phyloP scores from a whole-genome alignment of 345 rosid species.

The Microthlaspi erraticum region DNA sequence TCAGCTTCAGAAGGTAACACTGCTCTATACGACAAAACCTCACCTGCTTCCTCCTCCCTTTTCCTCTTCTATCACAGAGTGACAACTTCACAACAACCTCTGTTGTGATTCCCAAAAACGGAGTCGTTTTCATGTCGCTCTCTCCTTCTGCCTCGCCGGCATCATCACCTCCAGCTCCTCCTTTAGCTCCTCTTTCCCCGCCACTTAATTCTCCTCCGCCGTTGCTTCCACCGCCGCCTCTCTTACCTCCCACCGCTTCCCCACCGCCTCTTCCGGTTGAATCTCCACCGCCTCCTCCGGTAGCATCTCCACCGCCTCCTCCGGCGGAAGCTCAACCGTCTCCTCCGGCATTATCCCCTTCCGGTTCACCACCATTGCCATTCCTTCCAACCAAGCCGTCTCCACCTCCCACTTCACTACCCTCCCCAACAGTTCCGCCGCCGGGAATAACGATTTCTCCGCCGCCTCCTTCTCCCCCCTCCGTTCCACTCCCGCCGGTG shows the following conservation, averaged over 20 bases:
- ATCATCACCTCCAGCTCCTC: slow-evolving; percentile 38
- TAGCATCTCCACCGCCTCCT: slow-evolving; percentile 2
- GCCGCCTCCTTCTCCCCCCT: slow-evolving; percentile 35
- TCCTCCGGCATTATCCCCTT: slow-evolving; percentile 12
- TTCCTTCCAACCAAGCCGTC: slow-evolving; percentile 42
- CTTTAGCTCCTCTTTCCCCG: slow-evolving; percentile 19
- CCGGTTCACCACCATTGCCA: slow-evolving; percentile 38
- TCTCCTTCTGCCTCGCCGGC: slow-evolving; percentile 41
- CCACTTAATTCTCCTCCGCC: slow-evolving; percentile 32
- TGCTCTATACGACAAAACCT: slow-evolving; percentile 43
- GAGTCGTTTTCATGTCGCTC: slow-evolving; percentile 24
- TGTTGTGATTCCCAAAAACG: background rate
- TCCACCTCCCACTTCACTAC: slow-evolving; percentile 39
- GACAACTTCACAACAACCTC: background rate
- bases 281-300: background rate
- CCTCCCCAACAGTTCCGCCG: slow-evolving; percentile 6
- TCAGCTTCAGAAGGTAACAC: slow-evolving; percentile 35
- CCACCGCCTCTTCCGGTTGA: slow-evolving; percentile 7
- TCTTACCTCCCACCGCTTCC: slow-evolving; percentile 27
- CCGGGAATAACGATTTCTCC: slow-evolving; percentile 18
- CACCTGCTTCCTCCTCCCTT: slow-evolving; percentile 37
- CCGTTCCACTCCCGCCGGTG: slow-evolving; percentile 12
- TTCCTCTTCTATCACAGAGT: background rate
- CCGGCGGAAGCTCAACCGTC: slow-evolving; percentile 4
- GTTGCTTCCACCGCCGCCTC: slow-evolving; percentile 17